Conservation (phyloP, 2,329 filamentous ascomycete species). For the Parafenestella ontariensis region DNA sequence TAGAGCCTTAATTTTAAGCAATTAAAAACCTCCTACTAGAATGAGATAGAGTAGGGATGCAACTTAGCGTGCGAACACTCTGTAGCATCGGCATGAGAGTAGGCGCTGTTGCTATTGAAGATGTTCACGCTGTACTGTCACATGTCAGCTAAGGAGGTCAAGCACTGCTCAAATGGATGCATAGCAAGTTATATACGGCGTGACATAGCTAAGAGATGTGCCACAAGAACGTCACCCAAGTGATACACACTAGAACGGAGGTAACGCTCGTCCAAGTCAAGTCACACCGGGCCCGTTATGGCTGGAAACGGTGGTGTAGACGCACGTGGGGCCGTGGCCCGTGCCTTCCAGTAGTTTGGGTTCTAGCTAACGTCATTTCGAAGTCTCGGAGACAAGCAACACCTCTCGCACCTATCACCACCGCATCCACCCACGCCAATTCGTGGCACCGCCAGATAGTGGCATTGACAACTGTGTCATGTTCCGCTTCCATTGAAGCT, state of each 20-base stretch:
- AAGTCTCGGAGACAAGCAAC: constrained; percentile 19
- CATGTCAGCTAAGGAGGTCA: neutral
- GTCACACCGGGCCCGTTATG: neutral
- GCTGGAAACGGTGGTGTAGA: constrained; percentile 9
- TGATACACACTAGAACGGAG: neutral
- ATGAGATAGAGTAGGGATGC: no score
- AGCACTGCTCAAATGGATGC: no score
- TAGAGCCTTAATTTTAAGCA: no score
- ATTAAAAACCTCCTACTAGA: no score
- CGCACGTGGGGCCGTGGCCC: neutral
- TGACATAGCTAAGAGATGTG: neutral
- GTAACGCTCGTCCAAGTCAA: neutral
- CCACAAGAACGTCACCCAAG: neutral
- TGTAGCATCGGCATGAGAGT: no score
- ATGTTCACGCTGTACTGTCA: neutral
- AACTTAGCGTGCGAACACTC: no score
- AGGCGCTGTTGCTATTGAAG: no score
- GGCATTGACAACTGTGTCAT: constrained; percentile 9
- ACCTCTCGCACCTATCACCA: constrained; percentile 14
- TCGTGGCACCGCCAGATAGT: constrained; percentile 16
- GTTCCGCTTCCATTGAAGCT: constrained; percentile 1
- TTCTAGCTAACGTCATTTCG: constrained; percentile 19
- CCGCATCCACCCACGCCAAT: constrained; percentile 15
- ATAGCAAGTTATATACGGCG: neutral
- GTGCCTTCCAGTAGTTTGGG: constrained; percentile 8